Evolutionary conservation across 2,329 filamentous ascomycete genomes (phyloP).

Genomic region (Herpomyces periplanetae): DNA sequence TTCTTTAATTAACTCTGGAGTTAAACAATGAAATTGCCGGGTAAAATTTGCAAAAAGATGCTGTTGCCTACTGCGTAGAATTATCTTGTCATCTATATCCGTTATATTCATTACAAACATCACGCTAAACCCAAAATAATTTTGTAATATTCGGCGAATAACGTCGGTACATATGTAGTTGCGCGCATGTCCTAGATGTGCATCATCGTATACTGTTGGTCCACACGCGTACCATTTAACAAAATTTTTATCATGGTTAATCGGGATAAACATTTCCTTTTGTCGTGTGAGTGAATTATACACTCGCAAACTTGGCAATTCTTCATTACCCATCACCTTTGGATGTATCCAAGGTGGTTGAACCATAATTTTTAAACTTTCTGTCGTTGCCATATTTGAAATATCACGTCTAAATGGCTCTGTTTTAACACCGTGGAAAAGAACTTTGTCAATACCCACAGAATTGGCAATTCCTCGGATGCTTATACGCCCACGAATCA

Average conservation of each 20-base stretch:
- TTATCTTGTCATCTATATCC: slow-evolving; percentile 27
- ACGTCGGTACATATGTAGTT: slow-evolving; percentile 80
- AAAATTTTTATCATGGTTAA: slow-evolving; percentile 22
- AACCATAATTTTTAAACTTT: no score
- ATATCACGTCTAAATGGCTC: no score
- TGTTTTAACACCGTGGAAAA: no score
- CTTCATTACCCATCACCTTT: no score
- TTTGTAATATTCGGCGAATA: slow-evolving; percentile 35
- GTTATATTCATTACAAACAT: slow-evolving; percentile 81
- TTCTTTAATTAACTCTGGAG: slow-evolving; percentile 11
- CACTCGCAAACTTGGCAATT: slow-evolving; percentile 24
- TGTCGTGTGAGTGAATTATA: slow-evolving; percentile 41
- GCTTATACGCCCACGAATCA: no score
- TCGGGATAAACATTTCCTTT: slow-evolving; percentile 32
- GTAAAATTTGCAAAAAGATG: slow-evolving; percentile 33
- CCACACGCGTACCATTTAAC: slow-evolving; percentile 67
- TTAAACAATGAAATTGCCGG: slow-evolving; percentile 9
- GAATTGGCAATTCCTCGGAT: no score
- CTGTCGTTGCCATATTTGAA: no score
- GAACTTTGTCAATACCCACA: no score
- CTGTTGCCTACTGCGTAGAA: slow-evolving; percentile 27
- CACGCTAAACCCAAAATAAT: slow-evolving; percentile 49
- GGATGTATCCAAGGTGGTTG: no score
- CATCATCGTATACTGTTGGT: slow-evolving; percentile 47
- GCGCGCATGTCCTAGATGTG: slow-evolving; percentile 41